Conservation (phyloP, 139 green algal species). For the Raphidocelis subcapitata region DNA sequence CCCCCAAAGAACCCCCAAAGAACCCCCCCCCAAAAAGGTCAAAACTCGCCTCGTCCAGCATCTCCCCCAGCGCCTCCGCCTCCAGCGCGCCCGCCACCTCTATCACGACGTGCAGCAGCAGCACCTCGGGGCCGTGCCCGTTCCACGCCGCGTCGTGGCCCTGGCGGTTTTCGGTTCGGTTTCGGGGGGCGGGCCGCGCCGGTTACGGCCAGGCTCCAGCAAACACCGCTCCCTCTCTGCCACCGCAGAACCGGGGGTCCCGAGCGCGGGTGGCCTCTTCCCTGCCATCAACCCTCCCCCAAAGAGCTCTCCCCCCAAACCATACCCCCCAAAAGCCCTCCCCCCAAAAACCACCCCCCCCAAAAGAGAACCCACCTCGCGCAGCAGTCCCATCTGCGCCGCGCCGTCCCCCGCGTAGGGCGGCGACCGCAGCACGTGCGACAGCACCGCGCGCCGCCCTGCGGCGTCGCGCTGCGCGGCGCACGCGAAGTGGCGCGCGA, state of each 20-base stretch:
- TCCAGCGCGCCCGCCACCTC: conserved; percentile 8
- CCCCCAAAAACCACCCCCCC: no score
- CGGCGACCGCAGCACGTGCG: conserved; percentile 8
- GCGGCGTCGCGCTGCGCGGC: conserved; percentile 18
- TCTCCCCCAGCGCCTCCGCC: not conserved
- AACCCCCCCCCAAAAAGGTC: no score
- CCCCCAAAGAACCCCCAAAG: no score
- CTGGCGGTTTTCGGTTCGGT: no score
- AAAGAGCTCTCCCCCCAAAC: no score
- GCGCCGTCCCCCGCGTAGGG: conserved; percentile 1
- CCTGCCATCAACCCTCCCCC: no score
- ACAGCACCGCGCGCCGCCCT: not conserved
- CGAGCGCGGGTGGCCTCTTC: no score
- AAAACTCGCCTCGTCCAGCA: not conserved
- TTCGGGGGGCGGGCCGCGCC: no score
- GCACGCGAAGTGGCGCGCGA: conserved; percentile 15
- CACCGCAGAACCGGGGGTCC: no score
- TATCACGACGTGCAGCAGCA: conserved; percentile 24
- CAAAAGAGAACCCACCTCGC: not conserved
- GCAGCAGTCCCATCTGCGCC: conserved; percentile 9
- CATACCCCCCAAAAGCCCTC: no score
- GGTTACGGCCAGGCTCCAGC: no score
- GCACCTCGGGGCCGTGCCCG: conserved; percentile 24
- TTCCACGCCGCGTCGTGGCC: conserved; percentile 20
- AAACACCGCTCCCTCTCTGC: no score